These are phyloP conservation scores for Cordyceps pruinosa DNA, from an alignment of 2,329 filamentous ascomycete genomes.

Conservation along the genomic window DNA sequence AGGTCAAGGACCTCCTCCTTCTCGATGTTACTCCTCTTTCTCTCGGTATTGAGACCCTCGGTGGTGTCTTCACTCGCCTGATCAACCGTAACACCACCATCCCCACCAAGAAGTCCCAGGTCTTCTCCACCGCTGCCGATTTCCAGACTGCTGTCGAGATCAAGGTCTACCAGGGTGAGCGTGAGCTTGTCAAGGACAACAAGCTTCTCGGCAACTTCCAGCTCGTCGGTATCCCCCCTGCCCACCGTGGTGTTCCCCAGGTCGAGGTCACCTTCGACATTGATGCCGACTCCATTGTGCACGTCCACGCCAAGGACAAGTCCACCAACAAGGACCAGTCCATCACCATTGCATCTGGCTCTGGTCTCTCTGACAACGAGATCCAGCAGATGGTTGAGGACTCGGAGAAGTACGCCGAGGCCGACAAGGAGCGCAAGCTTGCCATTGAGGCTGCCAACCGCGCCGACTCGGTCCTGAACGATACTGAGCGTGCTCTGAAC, in stretches of 20 bases:
- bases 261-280: conserved; percentile 98
- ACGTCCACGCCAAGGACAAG: conserved; percentile 98
- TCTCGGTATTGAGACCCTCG: conserved; percentile 96
- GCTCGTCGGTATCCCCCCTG: conserved; percentile 92
- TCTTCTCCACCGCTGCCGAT: conserved; percentile 95
- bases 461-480: conserved; percentile 91
- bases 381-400: conserved; percentile 97
- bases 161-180: conserved; percentile 99
- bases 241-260: conserved; percentile 92
- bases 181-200: conserved; percentile 98
- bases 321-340: conserved; percentile 99
- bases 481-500: conserved; percentile 96
- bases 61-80: conserved; percentile 93
- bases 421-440: conserved; percentile 93
- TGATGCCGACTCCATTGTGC: conserved; percentile 94
- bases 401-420: conserved; percentile 91
- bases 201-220: conserved; percentile 99
- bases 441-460: conserved; percentile 96
- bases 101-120: conserved; percentile 97
- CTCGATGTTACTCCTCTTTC: conserved; percentile 94
- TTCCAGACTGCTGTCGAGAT: conserved; percentile 99
- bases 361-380: conserved; percentile 88
- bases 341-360: conserved; percentile 96
- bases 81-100: conserved; percentile 99
- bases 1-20: conserved; percentile 91